These are phyloP conservation scores for Scolecobasidium constrictum DNA, from an alignment of 2,329 filamentous ascomycete genomes.

Conservation along the genomic window DNA sequence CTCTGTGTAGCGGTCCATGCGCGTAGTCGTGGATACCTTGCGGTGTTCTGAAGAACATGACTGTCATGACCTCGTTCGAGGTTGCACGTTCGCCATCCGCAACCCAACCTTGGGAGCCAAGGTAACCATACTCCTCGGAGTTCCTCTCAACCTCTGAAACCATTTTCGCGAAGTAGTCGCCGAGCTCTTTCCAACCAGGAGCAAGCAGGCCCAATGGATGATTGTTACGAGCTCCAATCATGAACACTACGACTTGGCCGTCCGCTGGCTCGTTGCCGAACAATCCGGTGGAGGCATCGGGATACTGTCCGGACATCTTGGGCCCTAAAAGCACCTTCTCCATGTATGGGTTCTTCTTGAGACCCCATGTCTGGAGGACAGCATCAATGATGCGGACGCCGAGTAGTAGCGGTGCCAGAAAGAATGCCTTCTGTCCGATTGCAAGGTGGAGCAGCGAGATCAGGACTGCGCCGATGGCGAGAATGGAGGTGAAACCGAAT, in stretches of 20 bases:
- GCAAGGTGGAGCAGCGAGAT: constrained; percentile 27
- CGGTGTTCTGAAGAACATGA: constrained; percentile 42
- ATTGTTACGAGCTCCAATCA: constrained; percentile 9
- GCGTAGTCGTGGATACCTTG: constrained; percentile 43
- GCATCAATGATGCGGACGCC: constrained; percentile 21
- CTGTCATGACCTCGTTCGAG: constrained; percentile 30
- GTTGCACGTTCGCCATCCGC: constrained; percentile 33
- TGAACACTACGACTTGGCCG: constrained; percentile 8
- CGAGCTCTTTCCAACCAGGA: constrained; percentile 33
- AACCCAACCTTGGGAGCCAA: constrained; percentile 28
- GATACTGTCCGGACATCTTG: constrained; percentile 29
- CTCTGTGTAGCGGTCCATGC: constrained; percentile 36
- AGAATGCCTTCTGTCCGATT: constrained; percentile 20
- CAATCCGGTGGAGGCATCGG: constrained; percentile 21
- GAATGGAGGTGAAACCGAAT: constrained; percentile 28
- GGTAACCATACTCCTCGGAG: constrained; percentile 36
- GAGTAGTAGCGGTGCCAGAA: constrained; percentile 23
- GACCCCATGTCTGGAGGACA: constrained; percentile 21
- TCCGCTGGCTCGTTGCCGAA: constrained; percentile 20
- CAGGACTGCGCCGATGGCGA: constrained; percentile 27
- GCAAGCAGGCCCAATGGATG: constrained; percentile 37
- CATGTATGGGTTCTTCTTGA: constrained; percentile 28
- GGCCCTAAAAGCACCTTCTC: constrained; percentile 19
- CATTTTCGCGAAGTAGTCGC: constrained; percentile 30
- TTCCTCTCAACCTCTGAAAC: constrained; percentile 20